Percentiles rank a stretch among this genome's conserved stretches.
Conservation (phyloP, 371 early-diverging fungal genomes). For the Mucor lusitanicus region DNA sequence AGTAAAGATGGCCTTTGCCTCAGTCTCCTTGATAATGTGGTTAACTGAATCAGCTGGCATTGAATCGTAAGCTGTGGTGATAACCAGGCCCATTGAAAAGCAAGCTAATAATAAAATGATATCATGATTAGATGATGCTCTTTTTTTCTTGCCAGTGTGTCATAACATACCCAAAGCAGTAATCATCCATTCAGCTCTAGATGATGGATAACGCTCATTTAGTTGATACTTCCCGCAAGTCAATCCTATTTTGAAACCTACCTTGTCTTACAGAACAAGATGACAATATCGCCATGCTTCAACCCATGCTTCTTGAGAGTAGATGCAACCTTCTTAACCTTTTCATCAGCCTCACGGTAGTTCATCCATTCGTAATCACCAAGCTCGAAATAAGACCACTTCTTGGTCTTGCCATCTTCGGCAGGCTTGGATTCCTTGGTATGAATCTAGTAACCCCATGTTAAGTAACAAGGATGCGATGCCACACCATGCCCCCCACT, state of each 20-base stretch:
- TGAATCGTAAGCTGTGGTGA: slow-evolving; percentile 90
- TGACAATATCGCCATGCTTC: slow-evolving; percentile 47
- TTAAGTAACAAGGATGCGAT: not conserved
- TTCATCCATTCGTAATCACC: slow-evolving; percentile 55
- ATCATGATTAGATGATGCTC: not conserved
- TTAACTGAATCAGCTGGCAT: slow-evolving; percentile 82
- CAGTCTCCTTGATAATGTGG: slow-evolving; percentile 70
- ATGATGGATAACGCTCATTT: no score
- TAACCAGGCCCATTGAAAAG: slow-evolving; percentile 67
- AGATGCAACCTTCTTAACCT: slow-evolving; percentile 40
- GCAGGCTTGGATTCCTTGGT: slow-evolving; percentile 34
- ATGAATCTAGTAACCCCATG: slow-evolving; percentile 36
- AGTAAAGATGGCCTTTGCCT: slow-evolving; percentile 74
- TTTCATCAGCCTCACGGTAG: slow-evolving; percentile 42
- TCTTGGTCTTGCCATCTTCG: slow-evolving; percentile 43
- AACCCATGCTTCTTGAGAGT: slow-evolving; percentile 43
- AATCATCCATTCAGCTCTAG: slow-evolving; percentile 58
- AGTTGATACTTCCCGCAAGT: not conserved
- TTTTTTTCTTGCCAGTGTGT: no score
- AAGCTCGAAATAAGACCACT: slow-evolving; percentile 60
- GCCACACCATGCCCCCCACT: not conserved
- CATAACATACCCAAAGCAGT: slow-evolving; percentile 49
- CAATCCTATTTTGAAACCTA: slow-evolving; percentile 13
- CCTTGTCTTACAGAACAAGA: slow-evolving; percentile 66
- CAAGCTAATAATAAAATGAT: slow-evolving; percentile 45